Evolutionary conservation across 257 asterid genomes (phyloP), one percentile per base, ranked within the genome.

Genomic region (Lycium ferocissimum): DNA sequence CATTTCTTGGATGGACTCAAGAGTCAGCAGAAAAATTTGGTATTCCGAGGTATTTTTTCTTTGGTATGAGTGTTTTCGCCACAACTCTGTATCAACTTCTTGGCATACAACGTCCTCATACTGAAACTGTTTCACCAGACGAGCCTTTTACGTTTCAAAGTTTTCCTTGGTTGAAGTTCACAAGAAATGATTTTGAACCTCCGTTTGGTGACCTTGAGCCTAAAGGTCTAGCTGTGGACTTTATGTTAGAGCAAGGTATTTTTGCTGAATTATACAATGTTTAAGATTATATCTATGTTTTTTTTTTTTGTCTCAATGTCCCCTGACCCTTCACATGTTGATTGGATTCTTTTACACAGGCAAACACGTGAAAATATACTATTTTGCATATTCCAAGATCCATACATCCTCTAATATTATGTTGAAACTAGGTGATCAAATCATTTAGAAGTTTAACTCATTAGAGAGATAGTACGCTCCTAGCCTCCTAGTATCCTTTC

Each of bases 1-100:
- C 83, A 0, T 92, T 92, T 43, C 86, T 94, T 0, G 97, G 95
- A 0, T 95, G 97, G 92, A 94, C 97, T 7, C 91, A 87, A 13
- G 51, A 88, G 1, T 89, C 91, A 0, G 98, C 98, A 2, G 58
- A 82, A 0, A 89, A 86, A 54, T 63, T 88, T 0, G 85, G 88
- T 0, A 88, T 94, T 10, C 98, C 97, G 0, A 82, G 97, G 70
- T 70, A 92, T 0, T 89, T 45, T 0, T 95, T 89, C 62, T 90
- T 53, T 53, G 98, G 98, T 6, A 91, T 89, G 91, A 90, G 95
- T 5, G 84, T 75, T 2, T 95, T 93, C 73, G 85, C 95, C 1
- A 75, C 80, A 84, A 62, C 89, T 45, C 84, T 95, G 90, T 90
- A 87, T 15, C 89, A 83, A 5, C 37, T 86, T 13, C 15, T 94